Percentiles rank a stretch among this genome's conserved stretches.
phyloP scores from a whole-genome alignment of 2,329 filamentous ascomycete genomes.

The Fusarium euwallaceae region DNA sequence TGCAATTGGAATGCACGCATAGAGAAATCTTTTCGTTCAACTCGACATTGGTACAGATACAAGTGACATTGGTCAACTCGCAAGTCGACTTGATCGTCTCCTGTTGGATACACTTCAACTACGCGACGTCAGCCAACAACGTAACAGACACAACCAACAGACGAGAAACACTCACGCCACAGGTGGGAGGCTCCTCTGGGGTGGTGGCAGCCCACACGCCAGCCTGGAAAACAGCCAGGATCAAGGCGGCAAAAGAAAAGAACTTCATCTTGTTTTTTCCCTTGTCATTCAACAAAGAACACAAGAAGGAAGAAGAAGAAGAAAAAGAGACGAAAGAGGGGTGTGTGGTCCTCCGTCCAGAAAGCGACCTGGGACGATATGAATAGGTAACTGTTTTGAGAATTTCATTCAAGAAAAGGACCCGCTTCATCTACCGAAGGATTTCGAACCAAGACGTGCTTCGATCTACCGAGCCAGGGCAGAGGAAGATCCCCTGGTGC shows the following conservation, averaged over 20 bases:
- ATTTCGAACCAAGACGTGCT: neutral
- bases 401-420: neutral
- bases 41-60: conserved; percentile 25
- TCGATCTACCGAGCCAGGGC: neutral
- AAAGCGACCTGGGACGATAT: neutral
- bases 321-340: neutral
- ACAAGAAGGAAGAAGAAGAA: neutral
- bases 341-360: neutral
- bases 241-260: conserved; percentile 1
- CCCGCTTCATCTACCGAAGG: conserved; percentile 8
- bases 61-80: conserved; percentile 14
- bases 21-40: conserved; percentile 16
- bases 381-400: neutral
- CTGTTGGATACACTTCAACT: conserved; percentile 12
- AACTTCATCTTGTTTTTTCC: conserved; percentile 26
- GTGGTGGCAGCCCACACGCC: conserved; percentile 25
- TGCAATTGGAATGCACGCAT: conserved; percentile 11
- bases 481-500: neutral
- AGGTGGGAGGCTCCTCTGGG: conserved; percentile 25
- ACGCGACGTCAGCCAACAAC: neutral
- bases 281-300: neutral
- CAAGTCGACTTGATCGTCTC: conserved; percentile 20
- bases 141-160: neutral
- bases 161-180: conserved; percentile 17
- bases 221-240: conserved; percentile 27